Conservation (phyloP, 2,329 filamentous ascomycete species). For the Cryphonectria naterciae region DNA sequence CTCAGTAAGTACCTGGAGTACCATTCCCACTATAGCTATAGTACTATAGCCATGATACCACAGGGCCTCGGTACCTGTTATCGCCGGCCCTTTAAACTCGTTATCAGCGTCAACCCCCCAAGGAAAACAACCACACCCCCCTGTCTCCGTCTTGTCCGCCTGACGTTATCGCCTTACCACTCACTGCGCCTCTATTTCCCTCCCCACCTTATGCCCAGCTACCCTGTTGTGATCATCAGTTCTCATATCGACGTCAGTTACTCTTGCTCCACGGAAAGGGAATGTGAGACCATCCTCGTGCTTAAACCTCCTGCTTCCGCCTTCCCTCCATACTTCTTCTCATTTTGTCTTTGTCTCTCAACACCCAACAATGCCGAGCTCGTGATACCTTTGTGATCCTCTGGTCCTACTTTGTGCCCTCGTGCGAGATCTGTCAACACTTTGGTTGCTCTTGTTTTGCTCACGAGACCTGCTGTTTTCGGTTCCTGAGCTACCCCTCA, state of each 20-base stretch:
- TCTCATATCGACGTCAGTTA: conserved; percentile 4
- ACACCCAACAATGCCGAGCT: conserved; percentile 1
- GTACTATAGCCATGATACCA: background rate
- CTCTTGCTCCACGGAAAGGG: background rate
- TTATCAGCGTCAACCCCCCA: background rate
- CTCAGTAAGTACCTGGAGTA: background rate
- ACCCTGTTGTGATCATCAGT: conserved; percentile 12
- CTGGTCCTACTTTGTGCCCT: conserved; percentile 10
- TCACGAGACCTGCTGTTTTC: conserved; percentile 12
- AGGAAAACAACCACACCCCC: background rate
- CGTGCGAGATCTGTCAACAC: conserved; percentile 18
- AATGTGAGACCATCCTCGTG: background rate
- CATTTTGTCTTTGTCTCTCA: background rate
- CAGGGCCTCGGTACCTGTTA: background rate
- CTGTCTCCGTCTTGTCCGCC: conserved; percentile 1
- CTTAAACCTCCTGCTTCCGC: conserved; percentile 4
- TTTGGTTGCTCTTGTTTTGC: background rate
- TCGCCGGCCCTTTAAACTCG: background rate
- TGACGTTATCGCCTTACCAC: conserved; percentile 1
- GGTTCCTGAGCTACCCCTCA: background rate
- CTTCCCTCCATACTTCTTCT: background rate
- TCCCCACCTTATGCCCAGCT: background rate
- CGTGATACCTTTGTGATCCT: background rate
- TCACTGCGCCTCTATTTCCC: background rate
- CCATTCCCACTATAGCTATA: background rate